Conservation (phyloP, 495 filamentous ascomycete species). For the Bryoglossum gracile region DNA sequence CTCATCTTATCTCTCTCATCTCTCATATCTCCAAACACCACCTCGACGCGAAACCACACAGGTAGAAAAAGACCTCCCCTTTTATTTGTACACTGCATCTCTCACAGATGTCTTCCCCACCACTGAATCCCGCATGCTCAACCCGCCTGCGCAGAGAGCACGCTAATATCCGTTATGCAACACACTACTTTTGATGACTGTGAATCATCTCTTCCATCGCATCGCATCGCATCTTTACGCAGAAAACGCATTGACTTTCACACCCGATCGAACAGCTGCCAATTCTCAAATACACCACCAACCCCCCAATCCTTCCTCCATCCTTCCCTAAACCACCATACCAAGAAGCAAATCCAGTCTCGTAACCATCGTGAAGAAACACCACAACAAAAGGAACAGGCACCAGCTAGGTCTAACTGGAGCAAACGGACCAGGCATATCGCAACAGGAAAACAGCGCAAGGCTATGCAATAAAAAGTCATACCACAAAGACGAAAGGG, state of each 20-base stretch:
- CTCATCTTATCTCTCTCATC: neutral
- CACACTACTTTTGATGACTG: neutral
- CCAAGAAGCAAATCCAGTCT: constrained; percentile 9
- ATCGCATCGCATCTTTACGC: neutral
- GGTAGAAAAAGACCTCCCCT: neutral
- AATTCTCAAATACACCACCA: too few species aligned
- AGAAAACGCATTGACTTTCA: neutral
- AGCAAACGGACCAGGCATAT: neutral
- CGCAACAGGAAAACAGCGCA: constrained; percentile 17
- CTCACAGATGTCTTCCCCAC: neutral
- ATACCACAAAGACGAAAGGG: constrained; percentile 16
- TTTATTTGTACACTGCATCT: constrained; percentile 5
- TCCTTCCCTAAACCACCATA: neutral
- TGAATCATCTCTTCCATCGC: neutral
- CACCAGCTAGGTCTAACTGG: neutral
- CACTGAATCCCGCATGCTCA: neutral
- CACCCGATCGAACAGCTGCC: neutral
- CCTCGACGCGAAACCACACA: neutral
- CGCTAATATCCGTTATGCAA: neutral
- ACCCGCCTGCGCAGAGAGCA: constrained; percentile 9
- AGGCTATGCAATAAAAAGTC: constrained; percentile 26
- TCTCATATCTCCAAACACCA: neutral
- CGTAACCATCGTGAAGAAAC: constrained; percentile 17
- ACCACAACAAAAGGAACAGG: constrained; percentile 5
- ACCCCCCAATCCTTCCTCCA: neutral